Evolutionary conservation across 2,329 filamentous ascomycete species (phyloP).

Genomic region (Myriosclerotinia scirpicola): DNA sequence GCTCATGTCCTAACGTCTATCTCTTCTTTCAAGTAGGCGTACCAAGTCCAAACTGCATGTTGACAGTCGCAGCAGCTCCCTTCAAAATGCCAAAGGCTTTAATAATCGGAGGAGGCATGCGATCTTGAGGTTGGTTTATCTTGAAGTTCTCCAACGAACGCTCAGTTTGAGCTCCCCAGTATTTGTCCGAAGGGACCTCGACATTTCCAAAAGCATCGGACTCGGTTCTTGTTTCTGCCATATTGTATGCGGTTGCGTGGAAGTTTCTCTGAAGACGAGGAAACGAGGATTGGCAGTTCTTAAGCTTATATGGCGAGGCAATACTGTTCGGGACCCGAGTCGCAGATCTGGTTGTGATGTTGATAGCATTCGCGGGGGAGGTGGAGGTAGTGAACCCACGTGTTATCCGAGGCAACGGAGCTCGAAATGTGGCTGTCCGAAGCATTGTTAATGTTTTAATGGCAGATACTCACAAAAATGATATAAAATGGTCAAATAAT

Average conservation of each 20-base stretch:
- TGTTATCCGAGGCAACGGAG: conserved; percentile 21
- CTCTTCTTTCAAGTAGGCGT: conserved; percentile 36
- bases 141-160: conserved; percentile 96
- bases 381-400: conserved; percentile 19
- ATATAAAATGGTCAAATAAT: not conserved
- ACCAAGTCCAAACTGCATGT: conserved; percentile 92
- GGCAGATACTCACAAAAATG: not conserved
- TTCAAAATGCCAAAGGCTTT: conserved; percentile 96
- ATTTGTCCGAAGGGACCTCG: conserved; percentile 86
- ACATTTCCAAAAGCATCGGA: conserved; percentile 98
- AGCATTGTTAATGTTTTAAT: conserved; percentile 21
- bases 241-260: conserved; percentile 39
- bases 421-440: conserved; percentile 22
- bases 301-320: conserved; percentile 24
- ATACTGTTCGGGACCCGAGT: conserved; percentile 17
- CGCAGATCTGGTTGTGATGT: conserved; percentile 20
- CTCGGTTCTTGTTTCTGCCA: conserved; percentile 71
- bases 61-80: conserved; percentile 92
- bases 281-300: conserved; percentile 11
- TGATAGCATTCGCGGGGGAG: conserved; percentile 15
- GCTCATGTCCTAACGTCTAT: conserved; percentile 26
- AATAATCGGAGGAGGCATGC: conserved; percentile 92
- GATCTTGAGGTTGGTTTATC: conserved; percentile 98
- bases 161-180: conserved; percentile 98
- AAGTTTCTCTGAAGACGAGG: conserved; percentile 36